These are phyloP conservation scores for Pestalotiopsis sp. DNA, from an alignment of 2,329 filamentous ascomycete genomes.

Conservation along the genomic window DNA sequence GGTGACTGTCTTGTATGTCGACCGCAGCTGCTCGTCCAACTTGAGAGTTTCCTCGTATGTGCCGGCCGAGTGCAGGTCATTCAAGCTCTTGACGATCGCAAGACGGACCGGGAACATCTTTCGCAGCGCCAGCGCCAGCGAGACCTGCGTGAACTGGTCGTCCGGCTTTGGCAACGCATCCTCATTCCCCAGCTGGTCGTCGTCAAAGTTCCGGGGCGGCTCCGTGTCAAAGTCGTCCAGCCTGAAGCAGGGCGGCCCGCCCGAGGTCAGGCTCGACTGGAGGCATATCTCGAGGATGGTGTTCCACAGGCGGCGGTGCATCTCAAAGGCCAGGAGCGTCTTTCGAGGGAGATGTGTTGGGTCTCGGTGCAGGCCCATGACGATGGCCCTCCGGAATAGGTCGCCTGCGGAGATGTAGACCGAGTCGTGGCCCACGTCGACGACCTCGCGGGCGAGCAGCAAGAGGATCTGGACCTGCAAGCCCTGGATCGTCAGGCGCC, in stretches of 20 bases:
- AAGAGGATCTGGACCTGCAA: constrained; percentile 58
- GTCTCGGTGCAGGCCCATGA: constrained; percentile 62
- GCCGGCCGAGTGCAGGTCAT: constrained; percentile 38
- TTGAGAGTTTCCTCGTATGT: constrained; percentile 48
- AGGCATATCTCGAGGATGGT: constrained; percentile 54
- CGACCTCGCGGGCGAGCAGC: constrained; percentile 49
- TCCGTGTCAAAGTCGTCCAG: constrained; percentile 50
- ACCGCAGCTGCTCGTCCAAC: constrained; percentile 44
- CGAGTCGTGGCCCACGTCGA: constrained; percentile 51
- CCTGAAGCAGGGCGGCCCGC: constrained; percentile 47
- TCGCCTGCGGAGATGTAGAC: constrained; percentile 49
- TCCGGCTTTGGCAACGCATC: constrained; percentile 21
- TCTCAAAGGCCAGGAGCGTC: constrained; percentile 50
- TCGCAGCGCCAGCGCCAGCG: constrained; percentile 50
- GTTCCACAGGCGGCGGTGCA: constrained; percentile 59
- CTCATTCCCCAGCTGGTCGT: constrained; percentile 48
- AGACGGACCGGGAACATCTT: constrained; percentile 46
- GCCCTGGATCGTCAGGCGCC: constrained; percentile 47
- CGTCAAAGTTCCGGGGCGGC: constrained; percentile 52
- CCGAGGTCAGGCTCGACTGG: constrained; percentile 47
- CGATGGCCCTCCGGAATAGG: constrained; percentile 56
- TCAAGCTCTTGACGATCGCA: constrained; percentile 43
- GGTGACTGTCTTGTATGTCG: constrained; percentile 43
- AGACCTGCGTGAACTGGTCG: constrained; percentile 47
- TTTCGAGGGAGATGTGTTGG: constrained; percentile 51